These are phyloP conservation scores for Silene uniflora DNA, from an alignment of 148 eudicot species.

Conservation along the genomic window DNA sequence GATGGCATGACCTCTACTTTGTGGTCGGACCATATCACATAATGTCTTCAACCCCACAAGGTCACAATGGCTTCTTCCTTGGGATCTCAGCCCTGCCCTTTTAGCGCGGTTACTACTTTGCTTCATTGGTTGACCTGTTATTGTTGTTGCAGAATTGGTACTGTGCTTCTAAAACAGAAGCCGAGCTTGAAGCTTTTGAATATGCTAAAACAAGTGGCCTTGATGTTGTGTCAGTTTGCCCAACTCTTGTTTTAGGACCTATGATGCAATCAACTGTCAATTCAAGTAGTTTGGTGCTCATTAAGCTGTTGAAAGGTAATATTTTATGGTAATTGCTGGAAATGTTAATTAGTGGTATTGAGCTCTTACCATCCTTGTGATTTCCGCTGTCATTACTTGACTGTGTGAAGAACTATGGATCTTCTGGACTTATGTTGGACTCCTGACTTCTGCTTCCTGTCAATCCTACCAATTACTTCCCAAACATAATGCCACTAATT, in stretches of 20 bases:
- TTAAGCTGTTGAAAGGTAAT: slow-evolving; percentile 75
- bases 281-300: slow-evolving; percentile 63
- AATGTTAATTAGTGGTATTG: background rate
- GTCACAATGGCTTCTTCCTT: no score
- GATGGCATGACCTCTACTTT: no score
- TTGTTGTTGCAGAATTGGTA: slow-evolving; percentile 65
- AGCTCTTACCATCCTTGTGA: no score
- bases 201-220: slow-evolving; percentile 59
- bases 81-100: background rate
- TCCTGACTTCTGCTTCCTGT: no score
- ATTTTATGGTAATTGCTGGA: slow-evolving; percentile 9
- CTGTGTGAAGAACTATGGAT: no score
- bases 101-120: no score
- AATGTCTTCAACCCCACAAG: no score
- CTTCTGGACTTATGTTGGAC: no score
- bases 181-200: slow-evolving; percentile 69
- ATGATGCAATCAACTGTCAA: slow-evolving; percentile 57
- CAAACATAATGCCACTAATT: no score
- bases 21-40: no score
- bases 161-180: slow-evolving; percentile 65
- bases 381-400: no score
- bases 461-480: no score
- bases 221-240: slow-evolving; percentile 62
- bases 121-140: background rate
- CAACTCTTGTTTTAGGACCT: slow-evolving; percentile 63